Conservation (phyloP, 1,284 basidiomycete genomes). For the Trametes pubescens region DNA sequence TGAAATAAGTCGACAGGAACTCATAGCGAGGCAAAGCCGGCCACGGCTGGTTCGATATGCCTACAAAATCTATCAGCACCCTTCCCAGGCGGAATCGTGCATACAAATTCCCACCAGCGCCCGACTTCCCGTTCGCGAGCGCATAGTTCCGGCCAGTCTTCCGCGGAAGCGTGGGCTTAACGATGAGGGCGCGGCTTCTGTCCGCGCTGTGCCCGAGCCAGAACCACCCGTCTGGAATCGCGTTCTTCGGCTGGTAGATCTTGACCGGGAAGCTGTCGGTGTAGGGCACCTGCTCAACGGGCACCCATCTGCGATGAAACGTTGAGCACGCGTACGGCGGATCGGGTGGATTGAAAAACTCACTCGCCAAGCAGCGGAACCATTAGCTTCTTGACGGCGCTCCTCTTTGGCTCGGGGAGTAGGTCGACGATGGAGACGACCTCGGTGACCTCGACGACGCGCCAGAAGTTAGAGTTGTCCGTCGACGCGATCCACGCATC, state of each 20-base stretch:
- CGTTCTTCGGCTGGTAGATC: slow-evolving; percentile 1
- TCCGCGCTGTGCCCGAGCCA: slow-evolving; percentile 2
- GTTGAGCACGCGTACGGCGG: not conserved
- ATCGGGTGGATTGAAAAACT: not conserved
- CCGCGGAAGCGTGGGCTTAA: not conserved
- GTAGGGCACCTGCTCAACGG: not conserved
- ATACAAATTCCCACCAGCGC: not conserved
- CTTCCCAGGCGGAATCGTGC: not conserved
- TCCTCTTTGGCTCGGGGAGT: slow-evolving; percentile 1
- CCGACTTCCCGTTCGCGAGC: not conserved
- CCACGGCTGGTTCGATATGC: not conserved
- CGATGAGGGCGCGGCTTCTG: not conserved
- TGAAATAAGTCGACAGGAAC: slow-evolving; percentile 1
- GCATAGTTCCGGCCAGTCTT: slow-evolving; percentile 1
- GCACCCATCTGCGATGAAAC: not conserved
- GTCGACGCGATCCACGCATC: slow-evolving; percentile 3
- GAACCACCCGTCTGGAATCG: not conserved
- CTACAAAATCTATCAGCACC: not conserved
- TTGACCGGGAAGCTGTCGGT: not conserved
- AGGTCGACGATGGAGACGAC: not conserved
- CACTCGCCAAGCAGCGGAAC: not conserved
- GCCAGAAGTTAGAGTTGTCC: slow-evolving; percentile 1
- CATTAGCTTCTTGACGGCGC: not conserved
- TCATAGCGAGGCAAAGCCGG: not conserved
- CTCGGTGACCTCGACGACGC: slow-evolving; percentile 1